These are phyloP conservation scores for Jamesozyma hellenica DNA, from an alignment of 805 yeast genomes.

Conservation along the genomic window DNA sequence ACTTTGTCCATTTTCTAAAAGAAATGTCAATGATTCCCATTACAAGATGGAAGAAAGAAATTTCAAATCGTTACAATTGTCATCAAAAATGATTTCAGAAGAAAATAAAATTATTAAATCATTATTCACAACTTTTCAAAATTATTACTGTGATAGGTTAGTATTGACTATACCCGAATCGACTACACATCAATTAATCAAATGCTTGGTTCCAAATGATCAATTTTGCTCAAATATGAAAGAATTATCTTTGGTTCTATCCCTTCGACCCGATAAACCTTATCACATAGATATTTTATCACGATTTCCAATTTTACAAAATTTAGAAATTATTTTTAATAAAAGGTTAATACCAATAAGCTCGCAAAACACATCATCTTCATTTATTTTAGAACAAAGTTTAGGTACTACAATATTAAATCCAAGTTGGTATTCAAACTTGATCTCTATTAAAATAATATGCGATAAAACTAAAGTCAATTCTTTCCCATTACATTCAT, in stretches of 20 bases:
- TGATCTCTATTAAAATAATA: slow-evolving; percentile 16
- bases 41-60: background rate
- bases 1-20: background rate
- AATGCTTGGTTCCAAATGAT: slow-evolving; percentile 6
- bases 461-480: slow-evolving; percentile 16
- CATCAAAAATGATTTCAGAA: slow-evolving; percentile 17
- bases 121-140: slow-evolving; percentile 9
- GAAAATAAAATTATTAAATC: slow-evolving; percentile 14
- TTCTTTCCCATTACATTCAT: slow-evolving; percentile 11
- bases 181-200: slow-evolving; percentile 12
- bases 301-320: slow-evolving; percentile 11
- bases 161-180: slow-evolving; percentile 15
- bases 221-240: slow-evolving; percentile 5
- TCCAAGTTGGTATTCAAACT: slow-evolving; percentile 11
- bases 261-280: slow-evolving; percentile 15
- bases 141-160: slow-evolving; percentile 9
- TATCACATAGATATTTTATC: slow-evolving; percentile 14
- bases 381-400: too few species aligned
- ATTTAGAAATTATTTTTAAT: slow-evolving; percentile 16
- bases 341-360: slow-evolving; percentile 11
- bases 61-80: slow-evolving; percentile 11
- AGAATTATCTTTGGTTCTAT: slow-evolving; percentile 14
- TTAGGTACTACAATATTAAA: background rate
- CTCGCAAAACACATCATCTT: background rate
- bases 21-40: too few species aligned